A percentile compares a stretch with the other conserved stretches of the same genome.
Conservation (phyloP, 805 yeast species). For the Maudiozyma turicensis region DNA sequence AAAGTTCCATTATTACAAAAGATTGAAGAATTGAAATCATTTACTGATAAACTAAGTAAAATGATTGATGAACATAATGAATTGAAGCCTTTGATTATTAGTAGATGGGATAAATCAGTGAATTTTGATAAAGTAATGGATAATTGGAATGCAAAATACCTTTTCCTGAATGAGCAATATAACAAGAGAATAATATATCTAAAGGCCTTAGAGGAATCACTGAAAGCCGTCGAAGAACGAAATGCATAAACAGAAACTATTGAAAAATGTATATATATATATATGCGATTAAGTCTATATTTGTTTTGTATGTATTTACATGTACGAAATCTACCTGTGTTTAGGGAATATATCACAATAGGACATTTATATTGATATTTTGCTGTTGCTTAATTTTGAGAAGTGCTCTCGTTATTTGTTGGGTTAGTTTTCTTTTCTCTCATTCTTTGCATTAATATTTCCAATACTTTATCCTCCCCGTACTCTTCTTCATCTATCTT, state of each 20-base stretch:
- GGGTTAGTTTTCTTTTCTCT: not conserved
- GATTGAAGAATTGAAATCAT: constrained; percentile 26
- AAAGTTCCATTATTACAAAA: constrained; percentile 6
- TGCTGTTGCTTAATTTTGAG: not conserved
- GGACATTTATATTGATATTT: not conserved
- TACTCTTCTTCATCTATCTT: constrained; percentile 64
- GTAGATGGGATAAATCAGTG: constrained; percentile 26
- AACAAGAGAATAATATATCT: constrained; percentile 29
- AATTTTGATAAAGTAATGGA: constrained; percentile 29
- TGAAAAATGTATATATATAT: not conserved
- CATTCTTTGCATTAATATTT: constrained; percentile 46
- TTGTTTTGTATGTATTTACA: not conserved
- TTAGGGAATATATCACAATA: too few species aligned
- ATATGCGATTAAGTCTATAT: not conserved
- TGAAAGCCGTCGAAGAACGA: constrained; percentile 9
- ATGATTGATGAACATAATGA: constrained; percentile 37
- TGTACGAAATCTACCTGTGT: not conserved
- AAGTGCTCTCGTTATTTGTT: not conserved
- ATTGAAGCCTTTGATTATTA: constrained; percentile 30
- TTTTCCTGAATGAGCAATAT: constrained; percentile 30
- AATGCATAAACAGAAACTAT: not conserved
- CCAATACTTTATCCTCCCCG: constrained; percentile 65
- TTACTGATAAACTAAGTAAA: constrained; percentile 32
- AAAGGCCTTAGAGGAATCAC: constrained; percentile 22
- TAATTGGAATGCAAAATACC: constrained; percentile 36